Evolutionary conservation across 768 basidiomycete species (phyloP).

Genomic region (Lyophyllum shimeji): DNA sequence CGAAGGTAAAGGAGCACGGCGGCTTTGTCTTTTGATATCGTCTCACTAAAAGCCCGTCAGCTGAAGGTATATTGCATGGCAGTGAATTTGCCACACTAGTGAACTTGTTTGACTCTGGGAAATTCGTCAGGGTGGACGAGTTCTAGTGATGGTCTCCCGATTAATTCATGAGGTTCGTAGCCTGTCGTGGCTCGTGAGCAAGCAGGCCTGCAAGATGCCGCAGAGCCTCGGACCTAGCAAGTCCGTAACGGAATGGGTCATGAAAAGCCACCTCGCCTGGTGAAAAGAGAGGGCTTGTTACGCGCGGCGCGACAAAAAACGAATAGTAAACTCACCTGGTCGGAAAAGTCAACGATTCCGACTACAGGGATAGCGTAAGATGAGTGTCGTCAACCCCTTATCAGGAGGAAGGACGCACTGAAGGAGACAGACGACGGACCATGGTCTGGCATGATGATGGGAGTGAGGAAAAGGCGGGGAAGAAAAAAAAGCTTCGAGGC

Average conservation of each 20-base stretch:
- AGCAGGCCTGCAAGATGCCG: neutral
- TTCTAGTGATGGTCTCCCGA: constrained; percentile 67
- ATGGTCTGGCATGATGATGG: constrained; percentile 37
- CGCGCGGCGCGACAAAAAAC: constrained; percentile 10
- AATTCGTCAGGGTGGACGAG: constrained; percentile 85
- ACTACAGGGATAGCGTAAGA: constrained; percentile 38
- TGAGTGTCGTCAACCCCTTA: constrained; percentile 7
- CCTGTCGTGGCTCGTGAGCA: constrained; percentile 38
- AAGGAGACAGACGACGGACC: constrained; percentile 69
- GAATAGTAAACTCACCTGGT: constrained; percentile 46
- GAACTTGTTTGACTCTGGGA: constrained; percentile 59
- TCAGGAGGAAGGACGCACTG: constrained; percentile 48
- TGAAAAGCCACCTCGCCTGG: constrained; percentile 66
- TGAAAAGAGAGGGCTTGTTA: constrained; percentile 8
- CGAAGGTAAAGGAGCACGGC: constrained; percentile 78
- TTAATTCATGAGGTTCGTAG: constrained; percentile 70
- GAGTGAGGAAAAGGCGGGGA: constrained; percentile 6
- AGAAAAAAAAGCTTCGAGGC: constrained; percentile 16
- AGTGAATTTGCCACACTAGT: constrained; percentile 50
- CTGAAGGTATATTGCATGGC: neutral
- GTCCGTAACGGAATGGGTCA: constrained; percentile 65
- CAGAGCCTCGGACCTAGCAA: constrained; percentile 48
- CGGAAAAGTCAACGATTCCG: constrained; percentile 79
- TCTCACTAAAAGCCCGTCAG: constrained; percentile 48
- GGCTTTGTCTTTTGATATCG: constrained; percentile 76